phyloP scores from a whole-genome alignment of 371 early-diverging fungal species.

The Mortierella polycephala region DNA sequence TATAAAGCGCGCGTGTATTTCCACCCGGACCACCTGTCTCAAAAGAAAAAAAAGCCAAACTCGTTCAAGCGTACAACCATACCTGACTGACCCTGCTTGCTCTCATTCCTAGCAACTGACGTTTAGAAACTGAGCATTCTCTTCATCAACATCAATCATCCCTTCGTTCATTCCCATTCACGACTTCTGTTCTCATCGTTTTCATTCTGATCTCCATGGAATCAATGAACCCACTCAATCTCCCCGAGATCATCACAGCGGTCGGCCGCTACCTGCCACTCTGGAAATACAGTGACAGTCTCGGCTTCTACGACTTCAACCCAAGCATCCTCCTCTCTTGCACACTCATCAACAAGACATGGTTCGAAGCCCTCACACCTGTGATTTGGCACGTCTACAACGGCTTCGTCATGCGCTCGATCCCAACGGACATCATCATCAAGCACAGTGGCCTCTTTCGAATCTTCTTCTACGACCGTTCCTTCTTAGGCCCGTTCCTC shows the following conservation, averaged over 20 bases:
- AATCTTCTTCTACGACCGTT: conserved; percentile 34
- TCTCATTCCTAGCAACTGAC: neutral
- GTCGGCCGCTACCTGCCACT: conserved; percentile 39
- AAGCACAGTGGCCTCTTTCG: conserved; percentile 35
- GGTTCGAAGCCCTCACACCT: conserved; percentile 33
- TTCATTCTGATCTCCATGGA: conserved; percentile 4
- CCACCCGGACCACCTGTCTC: no score
- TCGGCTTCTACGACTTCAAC: conserved; percentile 46
- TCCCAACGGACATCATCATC: conserved; percentile 30
- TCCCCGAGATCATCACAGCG: conserved; percentile 45
- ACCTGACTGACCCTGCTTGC: no score
- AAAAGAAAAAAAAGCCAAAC: no score
- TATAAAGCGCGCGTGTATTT: no score
- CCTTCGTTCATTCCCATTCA: neutral
- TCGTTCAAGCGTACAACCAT: no score
- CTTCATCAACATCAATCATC: neutral
- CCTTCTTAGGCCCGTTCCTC: conserved; percentile 21
- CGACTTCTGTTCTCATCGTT: neutral
- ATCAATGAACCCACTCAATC: conserved; percentile 23
- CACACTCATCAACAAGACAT: conserved; percentile 35
- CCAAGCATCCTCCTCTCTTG: conserved; percentile 30
- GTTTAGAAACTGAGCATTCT: neutral
- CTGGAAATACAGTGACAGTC: conserved; percentile 39
- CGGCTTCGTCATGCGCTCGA: conserved; percentile 36
- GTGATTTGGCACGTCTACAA: conserved; percentile 45